Conservation (phyloP, 345 rosid genomes). For the Eutrema heterophyllum region DNA sequence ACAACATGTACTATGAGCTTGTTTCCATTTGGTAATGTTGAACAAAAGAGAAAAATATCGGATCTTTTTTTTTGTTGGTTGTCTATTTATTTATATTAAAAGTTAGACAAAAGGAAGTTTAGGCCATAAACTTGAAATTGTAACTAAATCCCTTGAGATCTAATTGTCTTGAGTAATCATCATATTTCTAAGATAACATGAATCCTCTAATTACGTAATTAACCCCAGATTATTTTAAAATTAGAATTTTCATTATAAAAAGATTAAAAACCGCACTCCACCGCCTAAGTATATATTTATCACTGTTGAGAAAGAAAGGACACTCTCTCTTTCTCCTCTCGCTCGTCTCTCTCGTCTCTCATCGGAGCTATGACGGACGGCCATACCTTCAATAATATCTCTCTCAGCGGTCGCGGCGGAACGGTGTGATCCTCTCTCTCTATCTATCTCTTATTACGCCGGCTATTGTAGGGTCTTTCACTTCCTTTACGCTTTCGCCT, state of each 20-base stretch:
- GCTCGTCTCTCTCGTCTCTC: not conserved
- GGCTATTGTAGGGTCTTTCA: not conserved
- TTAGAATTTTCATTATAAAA: not conserved
- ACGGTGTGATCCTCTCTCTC: constrained; percentile 36
- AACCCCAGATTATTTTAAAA: not conserved
- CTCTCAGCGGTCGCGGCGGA: constrained; percentile 88
- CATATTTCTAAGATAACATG: not conserved
- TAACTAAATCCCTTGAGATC: not conserved
- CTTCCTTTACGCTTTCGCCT: not conserved
- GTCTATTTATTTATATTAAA: not conserved
- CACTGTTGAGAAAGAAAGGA: not conserved
- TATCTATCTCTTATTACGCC: not conserved
- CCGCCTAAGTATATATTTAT: not conserved
- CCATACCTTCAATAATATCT: constrained; percentile 70
- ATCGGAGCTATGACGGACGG: constrained; percentile 60
- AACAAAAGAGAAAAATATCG: not conserved
- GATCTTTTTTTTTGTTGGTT: not conserved
- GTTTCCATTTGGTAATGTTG: constrained; percentile 13
- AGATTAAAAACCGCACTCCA: not conserved
- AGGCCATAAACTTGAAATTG: not conserved
- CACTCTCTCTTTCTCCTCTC: not conserved
- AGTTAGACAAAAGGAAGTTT: not conserved
- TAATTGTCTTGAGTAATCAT: not conserved
- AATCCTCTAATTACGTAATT: not conserved
- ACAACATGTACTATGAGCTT: constrained; percentile 23